Evolutionary conservation across 164 flowering plant genomes (phyloP).

Genomic region (Magnolia sinica): DNA sequence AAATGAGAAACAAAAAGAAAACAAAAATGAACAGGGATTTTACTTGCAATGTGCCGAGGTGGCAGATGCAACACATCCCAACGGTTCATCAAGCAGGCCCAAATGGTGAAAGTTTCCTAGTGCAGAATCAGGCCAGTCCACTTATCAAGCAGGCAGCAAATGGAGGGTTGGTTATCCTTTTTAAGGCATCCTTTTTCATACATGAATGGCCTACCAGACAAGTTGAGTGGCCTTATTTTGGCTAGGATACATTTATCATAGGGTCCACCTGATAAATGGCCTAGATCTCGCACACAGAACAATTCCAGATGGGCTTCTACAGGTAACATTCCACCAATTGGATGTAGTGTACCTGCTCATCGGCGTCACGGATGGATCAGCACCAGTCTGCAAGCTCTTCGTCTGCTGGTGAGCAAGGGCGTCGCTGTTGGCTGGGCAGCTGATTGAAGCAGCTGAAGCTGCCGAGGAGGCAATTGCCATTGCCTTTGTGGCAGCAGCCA

Average conservation of each 20-base stretch:
- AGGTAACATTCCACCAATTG: no score
- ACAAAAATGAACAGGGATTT: not conserved
- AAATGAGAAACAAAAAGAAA: not conserved
- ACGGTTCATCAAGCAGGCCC: no score
- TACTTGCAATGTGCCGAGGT: not conserved
- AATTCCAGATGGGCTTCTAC: not conserved
- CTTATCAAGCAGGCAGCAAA: no score
- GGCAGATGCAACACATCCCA: no score
- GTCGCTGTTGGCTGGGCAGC: constrained; percentile 39
- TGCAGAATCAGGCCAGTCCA: no score
- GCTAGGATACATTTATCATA: no score
- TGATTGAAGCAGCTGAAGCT: constrained; percentile 28
- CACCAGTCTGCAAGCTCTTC: constrained; percentile 35
- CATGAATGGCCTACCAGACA: no score
- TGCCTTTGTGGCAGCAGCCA: constrained; percentile 38
- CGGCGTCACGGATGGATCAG: constrained; percentile 27
- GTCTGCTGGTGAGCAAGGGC: constrained; percentile 40
- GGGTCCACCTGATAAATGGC: no score
- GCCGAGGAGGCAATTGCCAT: constrained; percentile 37
- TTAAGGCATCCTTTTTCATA: no score
- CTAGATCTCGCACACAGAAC: not conserved
- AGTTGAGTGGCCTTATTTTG: no score
- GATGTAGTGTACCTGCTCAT: constrained; percentile 38
- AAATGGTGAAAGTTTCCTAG: not conserved
- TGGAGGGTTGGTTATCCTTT: no score